Conservation (phyloP, 2,329 filamentous ascomycete genomes). For the Fusarium mundagurra region DNA sequence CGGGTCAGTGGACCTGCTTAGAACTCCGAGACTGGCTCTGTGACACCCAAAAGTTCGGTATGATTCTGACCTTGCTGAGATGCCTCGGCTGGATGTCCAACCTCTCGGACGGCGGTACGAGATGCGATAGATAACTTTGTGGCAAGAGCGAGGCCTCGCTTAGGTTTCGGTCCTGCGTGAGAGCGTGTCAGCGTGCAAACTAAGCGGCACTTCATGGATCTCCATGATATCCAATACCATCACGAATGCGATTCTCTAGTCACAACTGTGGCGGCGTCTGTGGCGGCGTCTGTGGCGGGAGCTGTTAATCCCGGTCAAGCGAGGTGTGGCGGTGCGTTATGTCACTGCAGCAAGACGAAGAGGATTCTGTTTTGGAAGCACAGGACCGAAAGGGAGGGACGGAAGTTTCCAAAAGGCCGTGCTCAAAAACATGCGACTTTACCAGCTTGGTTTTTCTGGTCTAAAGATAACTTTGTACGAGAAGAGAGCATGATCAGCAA, state of each 20-base stretch:
- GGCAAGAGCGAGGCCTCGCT: conserved; percentile 8
- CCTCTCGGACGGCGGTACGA: not conserved
- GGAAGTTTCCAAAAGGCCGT: not conserved
- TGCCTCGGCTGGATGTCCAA: not conserved
- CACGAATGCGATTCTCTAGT: conserved; percentile 14
- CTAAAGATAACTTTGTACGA: conserved; percentile 25
- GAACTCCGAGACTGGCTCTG: conserved; percentile 1
- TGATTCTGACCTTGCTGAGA: not conserved
- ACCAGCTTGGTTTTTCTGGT: not conserved
- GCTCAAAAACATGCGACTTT: not conserved
- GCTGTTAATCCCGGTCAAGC: not conserved
- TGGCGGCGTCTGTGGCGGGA: conserved; percentile 5
- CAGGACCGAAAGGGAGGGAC: conserved; percentile 1
- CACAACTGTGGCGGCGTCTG: conserved; percentile 19
- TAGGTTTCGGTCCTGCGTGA: not conserved
- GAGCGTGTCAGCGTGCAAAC: not conserved
- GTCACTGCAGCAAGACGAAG: not conserved
- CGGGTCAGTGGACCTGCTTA: not conserved
- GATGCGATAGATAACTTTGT: not conserved
- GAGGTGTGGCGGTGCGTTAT: conserved; percentile 28
- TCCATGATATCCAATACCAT: conserved; percentile 15
- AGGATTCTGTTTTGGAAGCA: conserved; percentile 4
- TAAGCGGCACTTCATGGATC: conserved; percentile 2
- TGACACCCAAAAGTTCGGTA: not conserved
- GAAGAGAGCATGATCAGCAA: conserved; percentile 23